phyloP scores from a whole-genome alignment of 805 yeast genomes.

The Metschnikowia dekortorum region DNA sequence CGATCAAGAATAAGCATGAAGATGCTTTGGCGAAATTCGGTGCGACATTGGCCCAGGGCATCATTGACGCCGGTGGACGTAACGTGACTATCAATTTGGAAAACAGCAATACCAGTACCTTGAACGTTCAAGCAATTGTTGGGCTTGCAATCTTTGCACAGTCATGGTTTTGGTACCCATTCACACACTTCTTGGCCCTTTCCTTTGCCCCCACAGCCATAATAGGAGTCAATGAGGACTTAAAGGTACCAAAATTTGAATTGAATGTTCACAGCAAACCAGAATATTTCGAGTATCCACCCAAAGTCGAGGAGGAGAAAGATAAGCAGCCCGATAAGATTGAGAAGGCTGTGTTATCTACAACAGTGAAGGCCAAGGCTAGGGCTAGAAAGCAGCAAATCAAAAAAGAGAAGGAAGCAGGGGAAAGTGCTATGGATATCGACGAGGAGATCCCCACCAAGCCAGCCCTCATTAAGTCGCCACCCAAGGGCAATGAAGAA shows the following conservation, averaged over 20 bases:
- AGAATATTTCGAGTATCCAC: constrained; percentile 83
- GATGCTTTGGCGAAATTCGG: constrained; percentile 98
- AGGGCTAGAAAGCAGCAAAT: constrained; percentile 69
- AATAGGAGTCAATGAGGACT: constrained; percentile 79
- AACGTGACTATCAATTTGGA: constrained; percentile 92
- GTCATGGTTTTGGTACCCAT: constrained; percentile 98
- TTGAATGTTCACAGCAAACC: constrained; percentile 78
- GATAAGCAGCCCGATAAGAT: constrained; percentile 84
- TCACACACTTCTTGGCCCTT: constrained; percentile 85
- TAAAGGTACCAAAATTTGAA: constrained; percentile 80
- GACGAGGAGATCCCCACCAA: constrained; percentile 22
- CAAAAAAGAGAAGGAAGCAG: constrained; percentile 49
- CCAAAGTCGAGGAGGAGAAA: constrained; percentile 73
- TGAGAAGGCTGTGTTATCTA: constrained; percentile 89
- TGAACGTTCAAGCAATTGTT: constrained; percentile 86
- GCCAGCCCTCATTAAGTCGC: background rate
- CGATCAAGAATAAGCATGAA: constrained; percentile 84
- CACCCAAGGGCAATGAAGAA: constrained; percentile 12
- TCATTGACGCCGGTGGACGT: constrained; percentile 97
- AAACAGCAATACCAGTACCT: constrained; percentile 81
- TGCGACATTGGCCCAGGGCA: constrained; percentile 95
- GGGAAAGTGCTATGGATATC: constrained; percentile 40
- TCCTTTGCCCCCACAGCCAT: constrained; percentile 91
- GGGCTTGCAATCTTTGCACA: constrained; percentile 88
- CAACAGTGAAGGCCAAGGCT: constrained; percentile 90